Percentiles rank a stretch among this genome's conserved stretches.
phyloP scores from a whole-genome alignment of 2,329 filamentous ascomycete genomes.

The Trichophyton simii region DNA sequence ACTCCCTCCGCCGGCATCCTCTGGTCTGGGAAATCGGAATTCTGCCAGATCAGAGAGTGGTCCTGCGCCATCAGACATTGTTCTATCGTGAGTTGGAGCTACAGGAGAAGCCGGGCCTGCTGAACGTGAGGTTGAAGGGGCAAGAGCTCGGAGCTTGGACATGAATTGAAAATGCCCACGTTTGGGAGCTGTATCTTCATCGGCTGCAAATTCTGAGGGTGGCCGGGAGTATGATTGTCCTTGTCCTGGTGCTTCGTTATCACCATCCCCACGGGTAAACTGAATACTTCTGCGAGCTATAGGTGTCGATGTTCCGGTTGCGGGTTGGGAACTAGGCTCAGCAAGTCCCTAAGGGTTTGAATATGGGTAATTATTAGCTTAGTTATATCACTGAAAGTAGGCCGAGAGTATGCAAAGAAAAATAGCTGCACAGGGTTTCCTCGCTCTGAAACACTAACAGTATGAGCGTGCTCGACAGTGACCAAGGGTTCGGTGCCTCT shows the following conservation, averaged over 20 bases:
- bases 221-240: conserved; percentile 43
- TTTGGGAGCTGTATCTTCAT: conserved; percentile 48
- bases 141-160: conserved; percentile 63
- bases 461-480: not conserved
- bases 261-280: conserved; percentile 50
- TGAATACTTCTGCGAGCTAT: conserved; percentile 57
- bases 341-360: not conserved
- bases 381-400: not conserved
- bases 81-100: conserved; percentile 26
- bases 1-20: conserved; percentile 43
- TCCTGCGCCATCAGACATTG: conserved; percentile 28
- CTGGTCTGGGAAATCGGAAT: conserved; percentile 41
- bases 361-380: not conserved
- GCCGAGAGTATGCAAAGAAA: not conserved
- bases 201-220: conserved; percentile 45
- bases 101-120: conserved; percentile 36
- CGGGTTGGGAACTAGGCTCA: conserved; percentile 13
- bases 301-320: conserved; percentile 25
- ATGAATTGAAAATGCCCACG: conserved; percentile 53
- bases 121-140: conserved; percentile 41
- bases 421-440: not conserved
- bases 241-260: conserved; percentile 35
- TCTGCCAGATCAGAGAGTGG: conserved; percentile 39
- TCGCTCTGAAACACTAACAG: not conserved
- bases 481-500: not conserved